phyloP scores from a whole-genome alignment of 2,329 filamentous ascomycete genomes.

The Fusarium sp. region DNA sequence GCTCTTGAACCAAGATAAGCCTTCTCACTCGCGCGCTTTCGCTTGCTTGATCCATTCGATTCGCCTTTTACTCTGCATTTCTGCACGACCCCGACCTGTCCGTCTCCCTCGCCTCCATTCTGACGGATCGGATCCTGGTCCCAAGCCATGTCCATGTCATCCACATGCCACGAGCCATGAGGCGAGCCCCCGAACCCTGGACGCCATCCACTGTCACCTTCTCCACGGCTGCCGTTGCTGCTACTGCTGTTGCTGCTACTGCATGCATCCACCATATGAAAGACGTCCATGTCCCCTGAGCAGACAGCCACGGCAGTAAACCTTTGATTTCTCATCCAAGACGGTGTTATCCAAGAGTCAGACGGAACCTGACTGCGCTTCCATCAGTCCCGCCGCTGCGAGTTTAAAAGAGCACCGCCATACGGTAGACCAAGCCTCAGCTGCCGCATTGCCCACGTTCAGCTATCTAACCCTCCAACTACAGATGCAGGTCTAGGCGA shows the following conservation, averaged over 20 bases:
- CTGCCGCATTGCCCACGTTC: slow-evolving; percentile 13
- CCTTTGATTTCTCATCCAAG: slow-evolving; percentile 11
- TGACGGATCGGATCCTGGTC: slow-evolving; percentile 29
- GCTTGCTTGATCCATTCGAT: background rate
- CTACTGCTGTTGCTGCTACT: background rate
- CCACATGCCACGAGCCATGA: slow-evolving; percentile 42
- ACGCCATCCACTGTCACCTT: slow-evolving; percentile 29
- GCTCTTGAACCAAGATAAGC: slow-evolving; percentile 34
- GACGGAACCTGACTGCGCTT: background rate
- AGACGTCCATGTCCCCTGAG: slow-evolving; percentile 38
- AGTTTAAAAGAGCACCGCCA: slow-evolving; percentile 9
- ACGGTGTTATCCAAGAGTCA: background rate
- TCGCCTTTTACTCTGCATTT: background rate
- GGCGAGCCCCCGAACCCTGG: slow-evolving; percentile 31
- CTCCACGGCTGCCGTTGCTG: slow-evolving; percentile 10
- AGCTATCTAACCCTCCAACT: slow-evolving; percentile 13
- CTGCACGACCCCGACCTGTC: background rate
- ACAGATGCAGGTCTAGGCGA: slow-evolving; percentile 38
- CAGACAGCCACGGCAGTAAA: slow-evolving; percentile 14
- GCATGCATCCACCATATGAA: slow-evolving; percentile 37
- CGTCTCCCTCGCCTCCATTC: slow-evolving; percentile 25
- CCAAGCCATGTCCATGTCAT: slow-evolving; percentile 34
- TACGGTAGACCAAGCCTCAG: slow-evolving; percentile 15
- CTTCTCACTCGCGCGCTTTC: background rate
- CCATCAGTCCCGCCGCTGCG: background rate